Conservation (phyloP, 169 alveolate genomes). For the Besnoitia besnoiti region DNA sequence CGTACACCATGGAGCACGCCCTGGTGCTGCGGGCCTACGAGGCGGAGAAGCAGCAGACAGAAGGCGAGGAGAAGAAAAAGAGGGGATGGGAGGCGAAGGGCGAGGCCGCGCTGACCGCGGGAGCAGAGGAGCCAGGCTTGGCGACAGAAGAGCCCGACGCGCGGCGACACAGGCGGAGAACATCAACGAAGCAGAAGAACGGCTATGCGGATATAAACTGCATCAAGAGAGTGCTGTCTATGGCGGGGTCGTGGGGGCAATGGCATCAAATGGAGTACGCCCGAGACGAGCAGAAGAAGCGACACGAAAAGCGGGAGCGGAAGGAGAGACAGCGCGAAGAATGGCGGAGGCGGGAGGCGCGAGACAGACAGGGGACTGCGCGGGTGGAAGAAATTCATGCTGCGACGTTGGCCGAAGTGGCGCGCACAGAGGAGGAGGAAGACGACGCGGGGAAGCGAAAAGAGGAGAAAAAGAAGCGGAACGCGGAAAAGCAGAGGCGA, state of each 20-base stretch:
- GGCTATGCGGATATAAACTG: neutral
- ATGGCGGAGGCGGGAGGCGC: neutral
- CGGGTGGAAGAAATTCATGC: too few relatives aligned
- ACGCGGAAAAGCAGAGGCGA: neutral
- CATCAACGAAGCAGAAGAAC: too few relatives aligned
- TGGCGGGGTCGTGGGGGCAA: neutral
- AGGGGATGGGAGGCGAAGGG: neutral
- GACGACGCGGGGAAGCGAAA: neutral
- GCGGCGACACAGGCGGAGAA: too few relatives aligned
- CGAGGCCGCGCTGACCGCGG: neutral
- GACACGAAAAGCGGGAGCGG: neutral
- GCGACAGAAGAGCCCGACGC: too few relatives aligned
- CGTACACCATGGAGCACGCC: constrained; percentile 14
- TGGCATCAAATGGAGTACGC: neutral
- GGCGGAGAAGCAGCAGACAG: neutral
- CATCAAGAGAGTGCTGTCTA: neutral
- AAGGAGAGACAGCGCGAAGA: neutral
- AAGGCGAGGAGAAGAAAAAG: neutral
- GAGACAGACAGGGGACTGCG: neutral
- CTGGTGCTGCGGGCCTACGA: constrained; percentile 7
- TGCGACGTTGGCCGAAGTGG: too few relatives aligned
- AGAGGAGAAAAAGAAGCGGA: neutral
- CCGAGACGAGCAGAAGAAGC: neutral
- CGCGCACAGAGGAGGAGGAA: neutral
- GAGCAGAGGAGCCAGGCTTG: neutral